A percentile compares a stretch with the other conserved stretches of the same genome.
Evolutionary conservation across 2,329 filamentous ascomycete genomes (phyloP).

Genomic region (Botrytis galanthina): DNA sequence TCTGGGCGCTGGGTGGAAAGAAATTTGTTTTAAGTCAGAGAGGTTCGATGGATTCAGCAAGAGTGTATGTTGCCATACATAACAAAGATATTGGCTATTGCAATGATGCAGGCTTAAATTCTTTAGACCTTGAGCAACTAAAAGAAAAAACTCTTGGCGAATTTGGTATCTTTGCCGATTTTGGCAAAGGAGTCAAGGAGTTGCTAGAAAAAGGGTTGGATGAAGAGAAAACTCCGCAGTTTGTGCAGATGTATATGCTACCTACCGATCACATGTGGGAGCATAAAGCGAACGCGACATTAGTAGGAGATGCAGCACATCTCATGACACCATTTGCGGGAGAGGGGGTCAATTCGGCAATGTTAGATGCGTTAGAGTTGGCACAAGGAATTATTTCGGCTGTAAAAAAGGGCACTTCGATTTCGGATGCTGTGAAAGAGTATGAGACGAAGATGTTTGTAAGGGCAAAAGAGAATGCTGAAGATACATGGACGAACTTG

Average conservation of each 20-base stretch:
- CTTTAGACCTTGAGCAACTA: not conserved
- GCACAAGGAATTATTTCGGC: not conserved
- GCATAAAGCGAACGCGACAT: constrained; percentile 41
- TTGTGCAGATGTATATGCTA: constrained; percentile 22
- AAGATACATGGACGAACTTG: constrained; percentile 19
- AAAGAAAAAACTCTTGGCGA: constrained; percentile 20
- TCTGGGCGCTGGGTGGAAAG: constrained; percentile 13
- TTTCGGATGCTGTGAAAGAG: constrained; percentile 24
- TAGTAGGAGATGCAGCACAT: constrained; percentile 52
- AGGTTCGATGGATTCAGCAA: constrained; percentile 19
- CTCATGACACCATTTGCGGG: constrained; percentile 48
- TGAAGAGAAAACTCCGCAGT: constrained; percentile 5
- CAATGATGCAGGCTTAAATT: constrained; percentile 1
- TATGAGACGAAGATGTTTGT: constrained; percentile 33
- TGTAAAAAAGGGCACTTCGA: constrained; percentile 13
- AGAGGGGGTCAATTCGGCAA: constrained; percentile 42
- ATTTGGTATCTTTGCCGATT: constrained; percentile 7
- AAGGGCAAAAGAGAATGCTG: constrained; percentile 19
- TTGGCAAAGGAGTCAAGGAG: constrained; percentile 8
- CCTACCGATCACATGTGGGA: constrained; percentile 25
- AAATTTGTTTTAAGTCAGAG: constrained; percentile 25
- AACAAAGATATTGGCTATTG: constrained; percentile 12
- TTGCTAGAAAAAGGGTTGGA: constrained; percentile 17
- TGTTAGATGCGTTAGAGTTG: constrained; percentile 44
- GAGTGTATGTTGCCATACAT: constrained; percentile 26